phyloP scores from a whole-genome alignment of 2,329 filamentous ascomycete species.

The Verticillium isaacii region DNA sequence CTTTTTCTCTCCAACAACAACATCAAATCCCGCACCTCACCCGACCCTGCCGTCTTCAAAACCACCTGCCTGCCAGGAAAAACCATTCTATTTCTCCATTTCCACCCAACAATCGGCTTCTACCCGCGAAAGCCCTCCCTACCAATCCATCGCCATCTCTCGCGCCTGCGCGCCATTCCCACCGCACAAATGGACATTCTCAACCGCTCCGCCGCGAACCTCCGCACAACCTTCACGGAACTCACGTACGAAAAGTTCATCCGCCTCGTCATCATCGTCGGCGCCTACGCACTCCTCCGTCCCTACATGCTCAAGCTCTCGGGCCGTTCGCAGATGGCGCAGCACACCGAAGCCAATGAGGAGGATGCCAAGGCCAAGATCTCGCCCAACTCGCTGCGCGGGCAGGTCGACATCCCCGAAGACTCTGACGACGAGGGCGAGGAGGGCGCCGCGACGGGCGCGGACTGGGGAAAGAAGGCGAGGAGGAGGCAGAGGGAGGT shows the following conservation, averaged over 20 bases:
- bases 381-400: slow-evolving; percentile 61
- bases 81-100: background rate
- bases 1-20: background rate
- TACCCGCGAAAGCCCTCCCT: background rate
- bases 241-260: slow-evolving; percentile 55
- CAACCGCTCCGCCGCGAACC: slow-evolving; percentile 33
- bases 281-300: slow-evolving; percentile 68
- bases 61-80: background rate
- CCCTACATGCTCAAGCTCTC: slow-evolving; percentile 69
- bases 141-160: background rate
- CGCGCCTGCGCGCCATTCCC: background rate
- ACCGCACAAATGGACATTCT: slow-evolving; percentile 2
- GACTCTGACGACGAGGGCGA: slow-evolving; percentile 45
- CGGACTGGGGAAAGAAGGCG: slow-evolving; percentile 67
- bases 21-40: background rate
- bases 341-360: slow-evolving; percentile 47
- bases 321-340: slow-evolving; percentile 56
- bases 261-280: slow-evolving; percentile 65
- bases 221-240: slow-evolving; percentile 41
- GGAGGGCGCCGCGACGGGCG: slow-evolving; percentile 38
- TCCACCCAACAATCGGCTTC: background rate
- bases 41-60: background rate
- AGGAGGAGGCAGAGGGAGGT: slow-evolving; percentile 63
- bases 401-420: slow-evolving; percentile 46
- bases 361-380: slow-evolving; percentile 49